Percentiles rank a stretch among this genome's conserved stretches.
phyloP scores from a whole-genome alignment of 306 rosid species.

The Casuarina cunninghamiana region DNA sequence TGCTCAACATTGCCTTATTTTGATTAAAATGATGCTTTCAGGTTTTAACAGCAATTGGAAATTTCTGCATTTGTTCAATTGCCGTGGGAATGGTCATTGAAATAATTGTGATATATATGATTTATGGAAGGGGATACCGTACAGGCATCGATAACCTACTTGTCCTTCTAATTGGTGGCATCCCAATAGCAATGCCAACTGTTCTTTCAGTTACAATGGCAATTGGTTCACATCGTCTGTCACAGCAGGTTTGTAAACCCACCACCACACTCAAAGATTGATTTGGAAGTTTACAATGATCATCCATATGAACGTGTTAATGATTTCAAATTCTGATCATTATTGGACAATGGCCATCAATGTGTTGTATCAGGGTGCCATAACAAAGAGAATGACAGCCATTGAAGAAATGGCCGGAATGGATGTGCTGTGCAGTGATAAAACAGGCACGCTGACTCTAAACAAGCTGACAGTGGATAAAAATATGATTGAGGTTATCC shows the following conservation, averaged over 20 bases:
- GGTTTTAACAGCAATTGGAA: conserved; percentile 73
- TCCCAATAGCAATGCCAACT: conserved; percentile 89
- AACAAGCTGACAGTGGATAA: conserved; percentile 82
- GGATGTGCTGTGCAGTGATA: conserved; percentile 77
- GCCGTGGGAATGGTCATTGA: conserved; percentile 68
- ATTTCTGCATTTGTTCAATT: conserved; percentile 75
- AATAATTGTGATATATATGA: conserved; percentile 54
- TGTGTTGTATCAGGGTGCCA: conserved; percentile 60
- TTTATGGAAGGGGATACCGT: conserved; percentile 33
- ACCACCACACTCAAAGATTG: conserved; percentile 2
- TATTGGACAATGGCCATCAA: neutral
- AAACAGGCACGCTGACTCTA: conserved; percentile 76
- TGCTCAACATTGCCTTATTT: conserved; percentile 9
- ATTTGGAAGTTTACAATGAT: conserved; percentile 2
- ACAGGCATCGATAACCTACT: conserved; percentile 65
- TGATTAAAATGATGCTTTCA: conserved; percentile 25
- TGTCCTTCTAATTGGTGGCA: conserved; percentile 75
- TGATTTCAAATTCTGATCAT: neutral
- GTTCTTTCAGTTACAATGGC: conserved; percentile 91
- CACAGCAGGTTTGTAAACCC: conserved; percentile 52
- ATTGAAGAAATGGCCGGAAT: conserved; percentile 88
- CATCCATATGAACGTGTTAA: neutral
- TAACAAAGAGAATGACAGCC: conserved; percentile 85
- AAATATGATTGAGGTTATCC: conserved; percentile 55
- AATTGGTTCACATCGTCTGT: conserved; percentile 61